Percentiles rank a stretch among this genome's conserved stretches.
Evolutionary conservation across 495 filamentous ascomycete genomes (phyloP).

Genomic region (Pseudomonodictys pantanalensis): DNA sequence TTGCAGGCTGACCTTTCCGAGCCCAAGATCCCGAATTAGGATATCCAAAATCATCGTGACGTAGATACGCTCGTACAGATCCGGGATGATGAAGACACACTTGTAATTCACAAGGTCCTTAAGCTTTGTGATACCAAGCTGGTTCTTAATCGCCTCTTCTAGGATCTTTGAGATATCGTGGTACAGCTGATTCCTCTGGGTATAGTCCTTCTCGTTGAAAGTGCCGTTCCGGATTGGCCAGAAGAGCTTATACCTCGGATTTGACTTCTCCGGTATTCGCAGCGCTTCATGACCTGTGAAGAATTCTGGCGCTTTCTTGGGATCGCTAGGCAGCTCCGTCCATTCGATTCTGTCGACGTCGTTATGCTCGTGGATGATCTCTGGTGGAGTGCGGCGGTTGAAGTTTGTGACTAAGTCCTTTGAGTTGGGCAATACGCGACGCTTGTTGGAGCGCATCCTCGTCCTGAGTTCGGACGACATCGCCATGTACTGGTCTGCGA

Average conservation of each 20-base stretch:
- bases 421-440: slow-evolving; percentile 88
- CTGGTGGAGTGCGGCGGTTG: slow-evolving; percentile 75
- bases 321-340: slow-evolving; percentile 71
- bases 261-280: slow-evolving; percentile 84
- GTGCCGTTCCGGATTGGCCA: slow-evolving; percentile 87
- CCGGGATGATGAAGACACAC: slow-evolving; percentile 91
- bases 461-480: slow-evolving; percentile 84
- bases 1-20: slow-evolving; percentile 84
- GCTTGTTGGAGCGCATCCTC: slow-evolving; percentile 88
- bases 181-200: slow-evolving; percentile 68
- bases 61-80: slow-evolving; percentile 91
- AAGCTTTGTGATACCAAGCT: slow-evolving; percentile 72
- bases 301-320: slow-evolving; percentile 61
- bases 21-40: slow-evolving; percentile 81
- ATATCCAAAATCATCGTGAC: slow-evolving; percentile 80
- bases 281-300: slow-evolving; percentile 79
- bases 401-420: slow-evolving; percentile 92
- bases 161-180: slow-evolving; percentile 83
- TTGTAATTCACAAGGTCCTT: slow-evolving; percentile 86
- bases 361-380: slow-evolving; percentile 88
- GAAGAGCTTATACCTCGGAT: slow-evolving; percentile 81
- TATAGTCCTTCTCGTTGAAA: slow-evolving; percentile 87
- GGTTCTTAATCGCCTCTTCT: slow-evolving; percentile 77
- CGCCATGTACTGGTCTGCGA: slow-evolving; percentile 69
- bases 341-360: slow-evolving; percentile 90